These are phyloP conservation scores for Neurospora sp. DNA, from an alignment of 495 filamentous ascomycete genomes.

Conservation along the genomic window DNA sequence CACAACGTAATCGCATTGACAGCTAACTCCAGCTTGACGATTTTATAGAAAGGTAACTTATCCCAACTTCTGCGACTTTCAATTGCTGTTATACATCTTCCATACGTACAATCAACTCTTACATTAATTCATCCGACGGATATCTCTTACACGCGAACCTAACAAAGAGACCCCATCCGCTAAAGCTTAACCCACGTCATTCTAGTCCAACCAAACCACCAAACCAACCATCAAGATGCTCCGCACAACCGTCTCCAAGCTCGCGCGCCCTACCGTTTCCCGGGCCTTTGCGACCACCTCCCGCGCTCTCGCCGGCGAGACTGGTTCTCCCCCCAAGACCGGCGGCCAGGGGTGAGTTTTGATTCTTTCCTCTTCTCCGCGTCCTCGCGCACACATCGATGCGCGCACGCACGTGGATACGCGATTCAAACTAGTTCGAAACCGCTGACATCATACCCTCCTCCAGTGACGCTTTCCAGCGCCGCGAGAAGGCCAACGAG, in stretches of 20 bases:
- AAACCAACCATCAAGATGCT: conserved; percentile 42
- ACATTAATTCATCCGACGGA: not conserved
- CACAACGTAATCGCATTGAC: not conserved
- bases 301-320: conserved; percentile 58
- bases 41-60: not conserved
- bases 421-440: not conserved
- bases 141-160: not conserved
- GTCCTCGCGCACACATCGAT: not conserved
- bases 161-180: not conserved
- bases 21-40: not conserved
- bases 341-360: conserved; percentile 35
- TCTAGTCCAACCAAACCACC: not conserved
- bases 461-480: conserved; percentile 75
- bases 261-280: conserved; percentile 40
- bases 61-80: not conserved
- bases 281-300: conserved; percentile 52
- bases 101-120: not conserved
- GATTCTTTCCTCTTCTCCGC: not conserved
- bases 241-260: conserved; percentile 52
- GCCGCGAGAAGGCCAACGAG: conserved; percentile 82
- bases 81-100: not conserved
- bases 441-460: not conserved
- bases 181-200: not conserved
- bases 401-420: not conserved
- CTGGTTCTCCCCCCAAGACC: conserved; percentile 47